Conservation (phyloP, 176 grass and related monocot genomes). For the Carex scoparia region DNA sequence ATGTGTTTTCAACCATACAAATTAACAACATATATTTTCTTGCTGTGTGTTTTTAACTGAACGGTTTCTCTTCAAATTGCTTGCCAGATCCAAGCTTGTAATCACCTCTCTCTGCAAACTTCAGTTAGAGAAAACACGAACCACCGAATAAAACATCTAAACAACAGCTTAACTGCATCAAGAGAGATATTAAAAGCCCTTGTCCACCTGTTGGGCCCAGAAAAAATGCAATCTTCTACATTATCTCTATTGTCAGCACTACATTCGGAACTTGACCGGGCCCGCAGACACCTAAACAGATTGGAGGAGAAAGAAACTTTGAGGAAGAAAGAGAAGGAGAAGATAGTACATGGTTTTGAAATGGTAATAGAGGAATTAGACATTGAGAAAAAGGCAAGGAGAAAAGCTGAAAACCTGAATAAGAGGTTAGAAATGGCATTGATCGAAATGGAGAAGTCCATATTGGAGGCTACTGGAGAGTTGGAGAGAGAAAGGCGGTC, state of each 20-base stretch:
- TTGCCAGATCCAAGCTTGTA: slow-evolving; percentile 28
- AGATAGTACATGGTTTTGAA: slow-evolving; percentile 32
- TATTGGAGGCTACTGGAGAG: slow-evolving; percentile 37
- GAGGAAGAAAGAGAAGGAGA: slow-evolving; percentile 55
- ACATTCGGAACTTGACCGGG: slow-evolving; percentile 44
- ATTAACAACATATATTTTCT: not conserved
- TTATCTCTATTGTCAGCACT: slow-evolving; percentile 53
- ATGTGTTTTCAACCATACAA: not conserved
- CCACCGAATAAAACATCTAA: slow-evolving; percentile 38
- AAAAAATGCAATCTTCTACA: slow-evolving; percentile 36
- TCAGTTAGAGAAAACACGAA: slow-evolving; percentile 16
- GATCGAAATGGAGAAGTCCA: slow-evolving; percentile 29
- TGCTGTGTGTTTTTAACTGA: not conserved
- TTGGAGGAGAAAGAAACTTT: slow-evolving; percentile 49
- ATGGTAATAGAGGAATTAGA: slow-evolving; percentile 41
- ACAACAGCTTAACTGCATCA: slow-evolving; percentile 47
- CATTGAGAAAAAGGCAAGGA: slow-evolving; percentile 43
- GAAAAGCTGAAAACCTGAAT: slow-evolving; percentile 46
- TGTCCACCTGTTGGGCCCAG: slow-evolving; percentile 28
- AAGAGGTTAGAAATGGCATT: slow-evolving; percentile 51
- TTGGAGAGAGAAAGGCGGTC: slow-evolving; percentile 51
- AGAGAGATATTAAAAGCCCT: slow-evolving; percentile 61
- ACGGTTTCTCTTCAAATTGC: slow-evolving; percentile 8
- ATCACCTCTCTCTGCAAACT: not conserved
- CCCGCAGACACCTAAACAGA: slow-evolving; percentile 28